Base-by-base conservation (phyloP, 805 yeast genomes). In the Candida sphagnicola region DNA sequence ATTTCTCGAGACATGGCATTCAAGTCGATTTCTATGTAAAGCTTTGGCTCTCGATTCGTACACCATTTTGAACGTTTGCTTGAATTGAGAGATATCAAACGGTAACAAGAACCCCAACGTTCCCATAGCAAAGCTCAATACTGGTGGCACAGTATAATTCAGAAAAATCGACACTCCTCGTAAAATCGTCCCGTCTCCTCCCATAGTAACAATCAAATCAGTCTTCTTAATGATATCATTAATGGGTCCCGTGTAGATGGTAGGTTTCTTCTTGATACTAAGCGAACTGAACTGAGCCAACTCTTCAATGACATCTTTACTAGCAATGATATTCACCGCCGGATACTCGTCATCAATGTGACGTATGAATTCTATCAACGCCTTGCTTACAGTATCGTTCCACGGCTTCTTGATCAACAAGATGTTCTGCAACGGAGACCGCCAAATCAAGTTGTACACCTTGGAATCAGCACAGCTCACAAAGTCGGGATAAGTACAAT, bases 131-230 rank as follows among this genome's bases (percentile, higher is more conserved):
- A 87, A 89, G 18, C 95, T 80, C 36, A 90, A 62, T 0, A 90
- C 86, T 0, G 98, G 98, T 1, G 98, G 98, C 3, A 87, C 93
- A 35, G 76, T 69, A 8, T 70, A 70, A 52, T 79, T 77, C 39
- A 82, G 78, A 54, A 90, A 90, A 50, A 79, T 66, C 4, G 93
- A 79, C 0, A 88, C 91, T 0, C 91, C 95, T 39, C 90, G 75
- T 31, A 90, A 60, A 39, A 88, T 87, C 0, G 97, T 90, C 4
- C 98, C 98, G 59, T 90, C 98, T 14, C 98, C 98, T n/a, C 98
- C 98, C 28, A 90, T 61, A 0, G 96, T 85, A 6, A 90, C 89
- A 28, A 90, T 64, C 31, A 90, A 59, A 54, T 90, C 98, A 0
- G 95, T 77, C 49, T 80, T 85, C 8, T 66, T 50, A 1, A 78